Conservation (phyloP, 106 monocot genomes). For the Dactylorhiza incarnata region DNA sequence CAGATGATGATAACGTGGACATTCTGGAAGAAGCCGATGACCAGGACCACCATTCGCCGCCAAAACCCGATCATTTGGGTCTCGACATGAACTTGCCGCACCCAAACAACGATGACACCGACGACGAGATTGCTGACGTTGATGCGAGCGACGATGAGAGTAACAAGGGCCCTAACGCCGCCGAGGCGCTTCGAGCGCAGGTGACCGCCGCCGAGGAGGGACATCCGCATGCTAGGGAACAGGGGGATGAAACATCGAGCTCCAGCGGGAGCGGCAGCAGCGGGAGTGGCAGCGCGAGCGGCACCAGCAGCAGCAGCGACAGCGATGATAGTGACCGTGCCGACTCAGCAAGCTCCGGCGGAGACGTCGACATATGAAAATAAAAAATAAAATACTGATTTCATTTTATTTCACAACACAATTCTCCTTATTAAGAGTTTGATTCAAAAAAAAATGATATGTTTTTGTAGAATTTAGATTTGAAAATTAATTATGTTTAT, state of each 20-base stretch:
- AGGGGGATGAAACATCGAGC: conserved; percentile 5
- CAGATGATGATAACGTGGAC: conserved; percentile 39
- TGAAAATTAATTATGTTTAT: too few species aligned
- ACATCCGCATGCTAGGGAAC: conserved; percentile 21
- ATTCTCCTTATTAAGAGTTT: too few species aligned
- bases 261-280: conserved; percentile 60
- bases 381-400: too few species aligned
- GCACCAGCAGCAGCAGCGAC: conserved; percentile 52
- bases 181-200: conserved; percentile 71
- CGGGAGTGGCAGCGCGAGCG: conserved; percentile 49
- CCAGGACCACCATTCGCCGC: conserved; percentile 27
- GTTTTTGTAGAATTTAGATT: too few species aligned
- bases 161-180: conserved; percentile 54
- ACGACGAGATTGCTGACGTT: conserved; percentile 83
- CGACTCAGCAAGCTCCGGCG: conserved; percentile 71
- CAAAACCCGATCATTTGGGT: conserved; percentile 12
- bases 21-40: conserved; percentile 40
- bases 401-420: too few species aligned
- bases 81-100: conserved; percentile 43
- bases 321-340: conserved; percentile 48
- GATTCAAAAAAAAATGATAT: too few species aligned
- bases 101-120: conserved; percentile 29
- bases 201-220: conserved; percentile 47
- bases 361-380: conserved; percentile 61
- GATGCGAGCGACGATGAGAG: conserved; percentile 60